A percentile compares a stretch with the other conserved stretches of the same genome.
Conservation (phyloP, 1,284 basidiomycete genomes). For the Somion occarium region DNA sequence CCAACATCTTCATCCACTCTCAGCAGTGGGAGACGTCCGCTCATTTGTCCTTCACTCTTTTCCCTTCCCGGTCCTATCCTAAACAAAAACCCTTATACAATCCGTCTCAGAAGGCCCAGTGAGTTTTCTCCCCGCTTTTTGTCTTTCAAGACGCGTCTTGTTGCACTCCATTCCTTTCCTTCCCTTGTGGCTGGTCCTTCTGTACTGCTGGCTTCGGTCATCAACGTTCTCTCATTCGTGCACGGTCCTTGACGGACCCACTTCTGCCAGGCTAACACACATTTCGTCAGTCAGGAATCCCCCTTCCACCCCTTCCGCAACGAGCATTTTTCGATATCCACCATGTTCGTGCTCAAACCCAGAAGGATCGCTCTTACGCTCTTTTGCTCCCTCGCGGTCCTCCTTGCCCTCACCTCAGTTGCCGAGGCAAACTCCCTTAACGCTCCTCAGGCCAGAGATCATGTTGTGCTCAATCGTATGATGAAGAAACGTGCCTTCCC, state of each 20-base stretch:
- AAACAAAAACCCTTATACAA: slow-evolving; percentile 1
- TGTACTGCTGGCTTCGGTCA: slow-evolving; percentile 1
- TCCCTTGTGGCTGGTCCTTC: slow-evolving; percentile 14
- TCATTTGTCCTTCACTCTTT: slow-evolving; percentile 8
- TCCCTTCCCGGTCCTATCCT: slow-evolving; percentile 1
- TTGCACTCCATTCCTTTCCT: slow-evolving; percentile 14
- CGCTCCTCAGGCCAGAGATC: slow-evolving; percentile 38
- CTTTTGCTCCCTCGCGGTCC: slow-evolving; percentile 50
- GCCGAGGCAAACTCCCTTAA: slow-evolving; percentile 43
- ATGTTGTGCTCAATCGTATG: slow-evolving; percentile 58
- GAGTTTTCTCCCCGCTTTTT: background rate
- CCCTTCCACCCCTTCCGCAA: background rate
- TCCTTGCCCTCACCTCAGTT: slow-evolving; percentile 40
- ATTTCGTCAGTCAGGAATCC: slow-evolving; percentile 3
- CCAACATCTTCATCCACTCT: background rate
- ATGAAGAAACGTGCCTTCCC: slow-evolving; percentile 55
- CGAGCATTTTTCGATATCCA: slow-evolving; percentile 3
- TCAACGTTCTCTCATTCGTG: slow-evolving; percentile 2
- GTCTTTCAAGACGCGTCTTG: slow-evolving; percentile 3
- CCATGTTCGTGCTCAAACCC: slow-evolving; percentile 42
- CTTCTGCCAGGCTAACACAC: slow-evolving; percentile 7
- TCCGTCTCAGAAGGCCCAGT: background rate
- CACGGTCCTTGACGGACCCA: slow-evolving; percentile 11
- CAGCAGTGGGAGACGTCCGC: slow-evolving; percentile 1
- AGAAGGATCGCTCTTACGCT: slow-evolving; percentile 53